Evolutionary conservation across 257 asterid species (phyloP).

Genomic region (Przewalskia tangutica): DNA sequence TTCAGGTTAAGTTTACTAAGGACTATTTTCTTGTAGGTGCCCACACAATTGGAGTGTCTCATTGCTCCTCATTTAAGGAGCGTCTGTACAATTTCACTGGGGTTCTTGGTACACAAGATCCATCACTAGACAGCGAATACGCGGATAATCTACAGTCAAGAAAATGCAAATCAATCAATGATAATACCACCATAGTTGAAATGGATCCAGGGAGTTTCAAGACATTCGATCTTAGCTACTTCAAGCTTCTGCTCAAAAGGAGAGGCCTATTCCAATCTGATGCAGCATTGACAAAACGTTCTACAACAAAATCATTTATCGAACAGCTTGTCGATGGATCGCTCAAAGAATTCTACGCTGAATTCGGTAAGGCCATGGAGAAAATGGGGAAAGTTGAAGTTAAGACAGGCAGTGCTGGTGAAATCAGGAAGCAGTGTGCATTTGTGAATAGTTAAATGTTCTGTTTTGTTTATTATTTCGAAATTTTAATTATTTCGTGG

Average conservation of each 20-base stretch:
- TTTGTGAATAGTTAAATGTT: neutral
- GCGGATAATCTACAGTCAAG: constrained; percentile 8
- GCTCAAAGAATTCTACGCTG: neutral
- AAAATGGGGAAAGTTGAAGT: constrained; percentile 7
- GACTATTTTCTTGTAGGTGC: constrained; percentile 20
- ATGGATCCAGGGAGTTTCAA: constrained; percentile 40
- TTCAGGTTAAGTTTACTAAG: neutral
- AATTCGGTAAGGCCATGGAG: constrained; percentile 4
- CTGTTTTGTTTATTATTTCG: too few species aligned
- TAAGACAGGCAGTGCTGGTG: constrained; percentile 4
- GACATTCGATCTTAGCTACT: constrained; percentile 30
- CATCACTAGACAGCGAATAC: constrained; percentile 29
- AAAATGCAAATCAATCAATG: constrained; percentile 1
- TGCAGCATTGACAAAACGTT: constrained; percentile 18
- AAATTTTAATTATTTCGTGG: neutral
- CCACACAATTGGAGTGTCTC: constrained; percentile 52
- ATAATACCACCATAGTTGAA: constrained; percentile 21
- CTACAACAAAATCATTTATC: neutral
- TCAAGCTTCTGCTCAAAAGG: constrained; percentile 12
- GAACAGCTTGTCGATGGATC: neutral
- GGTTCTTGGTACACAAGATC: constrained; percentile 33
- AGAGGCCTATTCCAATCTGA: constrained; percentile 48
- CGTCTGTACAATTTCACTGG: constrained; percentile 52
- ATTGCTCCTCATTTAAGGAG: constrained; percentile 39
- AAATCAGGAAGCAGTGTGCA: constrained; percentile 4